Percentiles rank a stretch among this genome's conserved stretches.
These are phyloP conservation scores for Piloderma croceum DNA, from an alignment of 768 basidiomycete species.

Conservation along the genomic window DNA sequence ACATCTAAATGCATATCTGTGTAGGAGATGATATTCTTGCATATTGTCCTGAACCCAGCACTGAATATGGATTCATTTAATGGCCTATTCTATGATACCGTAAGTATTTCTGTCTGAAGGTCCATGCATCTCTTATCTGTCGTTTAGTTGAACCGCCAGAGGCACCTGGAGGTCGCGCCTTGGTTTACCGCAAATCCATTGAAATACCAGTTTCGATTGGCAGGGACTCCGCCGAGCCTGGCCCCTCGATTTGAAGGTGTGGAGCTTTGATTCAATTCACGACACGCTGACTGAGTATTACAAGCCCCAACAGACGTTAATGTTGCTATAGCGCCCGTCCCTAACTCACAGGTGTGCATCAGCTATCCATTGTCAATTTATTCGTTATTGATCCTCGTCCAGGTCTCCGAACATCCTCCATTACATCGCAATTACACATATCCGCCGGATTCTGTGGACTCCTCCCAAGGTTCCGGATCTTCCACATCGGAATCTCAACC, in stretches of 20 bases:
- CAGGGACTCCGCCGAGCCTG: too few relatives aligned
- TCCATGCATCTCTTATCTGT: too few relatives aligned
- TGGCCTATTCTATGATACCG: constrained; percentile 43
- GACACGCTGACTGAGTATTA: background rate
- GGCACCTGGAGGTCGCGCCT: too few relatives aligned
- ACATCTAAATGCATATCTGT: constrained; percentile 12
- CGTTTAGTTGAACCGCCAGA: too few relatives aligned
- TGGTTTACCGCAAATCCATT: too few relatives aligned
- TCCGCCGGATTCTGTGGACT: constrained; percentile 22
- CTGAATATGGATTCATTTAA: constrained; percentile 42
- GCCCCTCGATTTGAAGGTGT: background rate
- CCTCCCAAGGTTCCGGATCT: constrained; percentile 8
- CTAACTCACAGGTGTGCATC: background rate
- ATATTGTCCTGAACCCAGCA: constrained; percentile 47
- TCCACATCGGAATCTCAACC: constrained; percentile 16
- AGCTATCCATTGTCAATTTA: background rate
- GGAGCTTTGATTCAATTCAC: background rate
- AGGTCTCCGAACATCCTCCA: constrained; percentile 2
- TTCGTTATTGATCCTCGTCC: constrained; percentile 9
- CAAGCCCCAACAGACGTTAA: background rate
- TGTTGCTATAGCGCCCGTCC: background rate
- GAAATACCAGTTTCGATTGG: too few relatives aligned
- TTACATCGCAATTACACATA: constrained; percentile 21
- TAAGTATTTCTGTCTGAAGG: constrained; percentile 29
- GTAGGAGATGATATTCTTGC: constrained; percentile 52